Evolutionary conservation across 2,329 filamentous ascomycete genomes (phyloP).

Genomic region (Stachybotrys echinatus): DNA sequence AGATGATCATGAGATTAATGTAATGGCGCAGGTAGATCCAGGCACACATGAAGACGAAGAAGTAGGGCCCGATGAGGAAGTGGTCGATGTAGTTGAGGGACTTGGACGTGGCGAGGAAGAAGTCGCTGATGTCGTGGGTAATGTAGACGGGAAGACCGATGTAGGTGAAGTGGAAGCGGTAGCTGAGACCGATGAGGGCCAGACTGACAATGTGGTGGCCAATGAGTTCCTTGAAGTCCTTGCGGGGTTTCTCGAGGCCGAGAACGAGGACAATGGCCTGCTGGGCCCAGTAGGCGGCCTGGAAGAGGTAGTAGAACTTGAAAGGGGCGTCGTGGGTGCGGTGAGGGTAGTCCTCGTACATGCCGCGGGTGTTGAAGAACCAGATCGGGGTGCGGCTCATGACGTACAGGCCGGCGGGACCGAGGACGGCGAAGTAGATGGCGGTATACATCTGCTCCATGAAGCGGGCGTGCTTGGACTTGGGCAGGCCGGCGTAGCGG

Average conservation of each 20-base stretch:
- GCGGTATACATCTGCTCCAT: slow-evolving; percentile 97
- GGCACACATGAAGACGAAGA: slow-evolving; percentile 70
- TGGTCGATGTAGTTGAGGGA: slow-evolving; percentile 85
- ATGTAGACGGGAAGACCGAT: slow-evolving; percentile 92
- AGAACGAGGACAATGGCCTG: slow-evolving; percentile 84
- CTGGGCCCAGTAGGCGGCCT: slow-evolving; percentile 94
- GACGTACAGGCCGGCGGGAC: slow-evolving; percentile 80
- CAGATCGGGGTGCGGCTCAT: slow-evolving; percentile 89
- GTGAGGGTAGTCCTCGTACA: slow-evolving; percentile 89
- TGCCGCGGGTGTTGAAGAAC: slow-evolving; percentile 89
- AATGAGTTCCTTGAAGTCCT: slow-evolving; percentile 92
- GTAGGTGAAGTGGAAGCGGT: slow-evolving; percentile 95
- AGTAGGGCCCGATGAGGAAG: slow-evolving; percentile 75
- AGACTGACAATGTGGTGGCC: slow-evolving; percentile 88
- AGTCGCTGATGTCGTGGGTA: slow-evolving; percentile 90
- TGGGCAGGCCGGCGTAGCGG: slow-evolving; percentile 62
- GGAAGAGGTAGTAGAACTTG: slow-evolving; percentile 94
- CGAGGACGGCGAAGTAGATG: slow-evolving; percentile 79
- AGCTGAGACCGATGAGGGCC: slow-evolving; percentile 76
- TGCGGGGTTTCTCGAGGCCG: slow-evolving; percentile 86
- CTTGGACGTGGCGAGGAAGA: slow-evolving; percentile 93
- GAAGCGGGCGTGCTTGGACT: slow-evolving; percentile 80
- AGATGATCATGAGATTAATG: slow-evolving; percentile 73
- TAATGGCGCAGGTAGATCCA: slow-evolving; percentile 92
- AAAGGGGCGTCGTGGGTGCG: slow-evolving; percentile 71